Base-by-base conservation (phyloP, 805 yeast species). In the Helenozyma rhizophorensis region DNA sequence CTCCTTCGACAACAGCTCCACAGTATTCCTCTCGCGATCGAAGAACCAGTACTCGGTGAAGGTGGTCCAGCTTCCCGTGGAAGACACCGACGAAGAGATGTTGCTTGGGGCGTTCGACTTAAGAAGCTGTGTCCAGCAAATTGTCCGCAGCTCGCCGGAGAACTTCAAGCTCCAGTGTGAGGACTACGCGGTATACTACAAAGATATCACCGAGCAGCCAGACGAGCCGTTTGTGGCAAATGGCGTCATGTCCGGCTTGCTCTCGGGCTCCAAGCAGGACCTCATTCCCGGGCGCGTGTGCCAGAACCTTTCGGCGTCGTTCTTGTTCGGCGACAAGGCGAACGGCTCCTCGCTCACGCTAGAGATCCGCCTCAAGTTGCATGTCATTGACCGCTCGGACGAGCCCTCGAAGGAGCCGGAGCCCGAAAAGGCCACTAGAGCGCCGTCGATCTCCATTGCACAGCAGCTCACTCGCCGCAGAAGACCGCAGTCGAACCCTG, bases 231-330 rank as follows among this genome's bases (percentile, higher is more conserved):
- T 65, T 45, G 72, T 66, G 7, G 58, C 68, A 4, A 60, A 62
- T 39, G 72, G 72, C 4, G 59, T 54, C 6, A 47, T 66, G 31
- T 58, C 68, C 2, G 42, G 51, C 6, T 46, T 65, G 18, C 40
- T 63, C 13, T 27, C 47, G 17, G 41, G 56, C 21, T 33, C 57
- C 4, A 51, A 56, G 23, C 45, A 45, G 14, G 50, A 49, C 30
- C 40, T 47, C 15, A 60, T 69, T 4, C 65, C 80, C 4, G 74
- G 81, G 9, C 67, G 81, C 34, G 77, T 78, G 22, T 76, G 82
- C 44, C 75, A 74, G 34, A 78, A 72, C 47, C 63, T 78, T 32
- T 65, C 76, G 18, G 70, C 73, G 29, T 53, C 74, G 46, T 60
- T 48, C 30, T 40, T 54, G 32, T 54, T 54, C 32, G 59, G 59